phyloP scores from a whole-genome alignment of 2,329 filamentous ascomycete genomes.

The Fusarium nelsonii region DNA sequence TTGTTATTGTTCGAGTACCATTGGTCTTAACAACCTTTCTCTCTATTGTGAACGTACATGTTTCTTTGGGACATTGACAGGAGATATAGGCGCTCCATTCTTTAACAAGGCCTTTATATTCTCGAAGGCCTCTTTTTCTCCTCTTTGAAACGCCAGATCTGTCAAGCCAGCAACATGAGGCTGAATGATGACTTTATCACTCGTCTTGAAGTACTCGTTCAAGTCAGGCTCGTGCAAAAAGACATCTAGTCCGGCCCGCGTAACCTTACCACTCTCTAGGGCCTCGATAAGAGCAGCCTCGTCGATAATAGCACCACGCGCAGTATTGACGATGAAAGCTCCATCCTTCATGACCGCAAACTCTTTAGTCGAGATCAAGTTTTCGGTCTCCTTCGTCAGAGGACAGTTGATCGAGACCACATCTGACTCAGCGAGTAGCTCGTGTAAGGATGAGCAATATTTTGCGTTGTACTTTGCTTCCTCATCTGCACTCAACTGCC shows the following conservation, averaged over 20 bases:
- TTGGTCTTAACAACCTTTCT: too few relatives aligned
- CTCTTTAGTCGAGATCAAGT: conserved; percentile 55
- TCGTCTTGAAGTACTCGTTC: conserved; percentile 55
- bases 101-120: conserved; percentile 58
- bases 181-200: conserved; percentile 58
- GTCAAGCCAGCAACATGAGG: conserved; percentile 61
- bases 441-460: conserved; percentile 54
- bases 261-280: conserved; percentile 60
- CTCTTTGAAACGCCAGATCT: conserved; percentile 57
- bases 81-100: conserved; percentile 55
- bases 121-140: conserved; percentile 60
- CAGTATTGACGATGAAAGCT: conserved; percentile 63
- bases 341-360: conserved; percentile 63
- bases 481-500: conserved; percentile 49
- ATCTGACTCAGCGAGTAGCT: conserved; percentile 57
- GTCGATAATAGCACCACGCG: conserved; percentile 63
- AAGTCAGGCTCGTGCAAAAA: conserved; percentile 59
- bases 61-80: conserved; percentile 48
- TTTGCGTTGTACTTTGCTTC: conserved; percentile 53
- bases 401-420: conserved; percentile 58
- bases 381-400: conserved; percentile 55
- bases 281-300: conserved; percentile 61
- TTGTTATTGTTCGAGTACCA: too few relatives aligned
- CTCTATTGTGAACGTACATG: not conserved
- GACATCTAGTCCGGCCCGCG: conserved; percentile 63